Conservation (phyloP, 176 grass and related monocot species). For the Thinopyrum elongatum region DNA sequence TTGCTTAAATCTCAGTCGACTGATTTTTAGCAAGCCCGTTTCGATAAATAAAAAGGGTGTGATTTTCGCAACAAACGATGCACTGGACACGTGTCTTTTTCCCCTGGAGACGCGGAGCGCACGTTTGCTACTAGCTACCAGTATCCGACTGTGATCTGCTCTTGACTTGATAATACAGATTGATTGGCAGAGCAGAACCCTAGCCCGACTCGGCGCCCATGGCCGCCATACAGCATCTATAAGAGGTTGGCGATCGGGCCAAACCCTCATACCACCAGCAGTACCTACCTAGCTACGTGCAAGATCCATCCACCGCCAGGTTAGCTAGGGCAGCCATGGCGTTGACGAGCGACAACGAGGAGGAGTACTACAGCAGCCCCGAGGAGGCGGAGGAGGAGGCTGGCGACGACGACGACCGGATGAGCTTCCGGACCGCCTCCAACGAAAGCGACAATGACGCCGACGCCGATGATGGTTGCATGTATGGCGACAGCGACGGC, state of each 20-base stretch:
- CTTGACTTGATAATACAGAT: no score
- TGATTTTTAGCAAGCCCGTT: no score
- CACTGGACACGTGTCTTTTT: neutral
- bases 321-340: neutral
- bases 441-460: neutral
- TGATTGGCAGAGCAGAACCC: neutral
- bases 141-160: neutral
- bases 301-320: neutral
- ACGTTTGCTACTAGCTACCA: neutral
- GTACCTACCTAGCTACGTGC: neutral
- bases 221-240: neutral
- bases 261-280: neutral
- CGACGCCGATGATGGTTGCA: neutral
- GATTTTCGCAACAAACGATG: no score
- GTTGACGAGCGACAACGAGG: neutral
- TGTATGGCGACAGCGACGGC: no score
- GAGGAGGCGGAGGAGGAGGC: neutral
- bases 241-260: neutral
- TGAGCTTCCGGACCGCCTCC: slow-evolving; percentile 3
- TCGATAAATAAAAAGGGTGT: no score
- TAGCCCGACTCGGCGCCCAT: neutral
- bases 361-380: neutral
- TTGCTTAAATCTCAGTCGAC: no score
- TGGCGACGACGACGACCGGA: neutral
- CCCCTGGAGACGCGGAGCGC: neutral